Evolutionary conservation across 2,329 filamentous ascomycete species (phyloP).

Genomic region (Ambrosiella beaveri): DNA sequence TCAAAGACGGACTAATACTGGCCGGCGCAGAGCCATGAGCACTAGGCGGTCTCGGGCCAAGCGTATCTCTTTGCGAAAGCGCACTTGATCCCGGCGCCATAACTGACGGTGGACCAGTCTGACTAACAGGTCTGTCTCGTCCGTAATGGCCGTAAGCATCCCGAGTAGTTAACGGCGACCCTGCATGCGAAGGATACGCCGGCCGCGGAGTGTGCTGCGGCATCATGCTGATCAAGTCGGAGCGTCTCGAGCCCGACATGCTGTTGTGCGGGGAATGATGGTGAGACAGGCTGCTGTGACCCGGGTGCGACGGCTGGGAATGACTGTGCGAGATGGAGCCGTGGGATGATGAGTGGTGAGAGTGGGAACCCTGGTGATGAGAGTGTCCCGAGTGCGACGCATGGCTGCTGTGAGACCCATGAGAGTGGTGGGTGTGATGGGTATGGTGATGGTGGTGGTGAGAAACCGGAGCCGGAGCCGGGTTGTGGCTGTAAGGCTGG

Average conservation of each 20-base stretch:
- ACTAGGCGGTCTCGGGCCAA: conserved; percentile 30
- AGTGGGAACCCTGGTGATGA: neutral
- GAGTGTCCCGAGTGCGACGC: conserved; percentile 1
- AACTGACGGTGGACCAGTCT: neutral
- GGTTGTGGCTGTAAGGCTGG: conserved; percentile 1
- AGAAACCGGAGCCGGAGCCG: neutral
- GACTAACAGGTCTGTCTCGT: conserved; percentile 1
- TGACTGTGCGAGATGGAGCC: neutral
- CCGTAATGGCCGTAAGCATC: conserved; percentile 17
- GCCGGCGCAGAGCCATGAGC: conserved; percentile 31
- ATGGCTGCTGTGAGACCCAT: conserved; percentile 12
- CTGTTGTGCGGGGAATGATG: conserved; percentile 7
- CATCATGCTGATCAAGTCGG: conserved; percentile 3
- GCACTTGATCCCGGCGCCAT: neutral
- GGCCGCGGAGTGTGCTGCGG: conserved; percentile 3
- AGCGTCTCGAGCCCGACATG: conserved; percentile 3
- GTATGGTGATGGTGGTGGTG: conserved; percentile 9
- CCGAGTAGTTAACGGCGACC: conserved; percentile 8
- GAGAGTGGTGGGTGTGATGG: neutral
- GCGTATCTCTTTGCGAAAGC: neutral
- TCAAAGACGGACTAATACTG: conserved; percentile 59
- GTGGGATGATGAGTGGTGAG: neutral
- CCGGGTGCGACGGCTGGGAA: neutral
- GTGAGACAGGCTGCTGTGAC: neutral
- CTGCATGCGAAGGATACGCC: neutral